These are phyloP conservation scores for Lachnellula subtilissima DNA, from an alignment of 2,329 filamentous ascomycete species.

Conservation along the genomic window DNA sequence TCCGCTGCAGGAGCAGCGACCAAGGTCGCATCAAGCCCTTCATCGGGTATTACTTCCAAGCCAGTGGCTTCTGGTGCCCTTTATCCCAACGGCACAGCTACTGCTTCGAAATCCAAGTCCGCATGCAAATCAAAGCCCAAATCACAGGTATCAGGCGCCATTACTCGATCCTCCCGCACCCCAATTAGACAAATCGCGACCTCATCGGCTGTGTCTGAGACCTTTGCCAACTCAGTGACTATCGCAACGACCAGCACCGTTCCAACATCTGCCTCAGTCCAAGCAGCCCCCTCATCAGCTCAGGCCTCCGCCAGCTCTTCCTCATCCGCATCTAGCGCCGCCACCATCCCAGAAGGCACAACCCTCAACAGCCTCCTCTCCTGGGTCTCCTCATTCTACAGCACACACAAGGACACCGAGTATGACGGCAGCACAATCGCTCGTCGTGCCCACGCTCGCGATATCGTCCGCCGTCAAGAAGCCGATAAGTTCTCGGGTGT, in stretches of 20 bases:
- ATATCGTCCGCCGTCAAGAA: conserved; percentile 4
- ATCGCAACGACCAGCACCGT: conserved; percentile 1
- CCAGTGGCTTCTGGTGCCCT: background rate
- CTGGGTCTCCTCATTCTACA: conserved; percentile 21
- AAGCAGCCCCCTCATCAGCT: background rate
- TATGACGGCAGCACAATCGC: conserved; percentile 11
- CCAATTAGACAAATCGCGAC: background rate
- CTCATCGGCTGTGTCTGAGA: background rate
- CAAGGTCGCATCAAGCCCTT: background rate
- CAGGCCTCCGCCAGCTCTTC: background rate
- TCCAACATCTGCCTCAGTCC: background rate
- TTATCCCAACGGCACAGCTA: conserved; percentile 9
- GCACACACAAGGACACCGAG: conserved; percentile 7
- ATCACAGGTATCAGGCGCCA: background rate
- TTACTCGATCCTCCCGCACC: background rate
- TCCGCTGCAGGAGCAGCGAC: conserved; percentile 7
- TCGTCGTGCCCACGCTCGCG: conserved; percentile 18
- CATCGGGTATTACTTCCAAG: background rate
- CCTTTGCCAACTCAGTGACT: conserved; percentile 4
- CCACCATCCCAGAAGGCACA: conserved; percentile 11
- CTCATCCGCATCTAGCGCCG: background rate
- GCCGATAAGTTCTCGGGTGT: background rate
- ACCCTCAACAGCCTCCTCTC: conserved; percentile 18
- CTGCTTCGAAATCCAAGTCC: conserved; percentile 12
- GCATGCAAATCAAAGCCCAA: conserved; percentile 16